phyloP scores from a whole-genome alignment of 805 yeast species.

The Cyberlindnera euphorbiae region DNA sequence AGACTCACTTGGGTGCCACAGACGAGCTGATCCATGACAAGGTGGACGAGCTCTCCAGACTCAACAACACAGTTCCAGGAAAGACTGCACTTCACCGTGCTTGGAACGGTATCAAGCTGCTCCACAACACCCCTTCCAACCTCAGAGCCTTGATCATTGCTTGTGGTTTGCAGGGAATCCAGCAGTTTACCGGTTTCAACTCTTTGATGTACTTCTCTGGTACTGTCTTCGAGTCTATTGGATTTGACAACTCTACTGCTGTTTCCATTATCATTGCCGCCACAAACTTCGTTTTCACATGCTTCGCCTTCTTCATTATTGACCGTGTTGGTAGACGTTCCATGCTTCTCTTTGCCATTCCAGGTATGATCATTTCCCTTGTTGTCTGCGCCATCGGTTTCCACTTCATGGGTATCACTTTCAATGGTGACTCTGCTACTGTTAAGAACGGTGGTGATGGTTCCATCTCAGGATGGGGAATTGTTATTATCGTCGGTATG shows the following conservation, averaged over 20 bases:
- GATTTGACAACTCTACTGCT: constrained; percentile 86
- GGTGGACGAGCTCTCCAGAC: constrained; percentile 56
- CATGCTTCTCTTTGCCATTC: constrained; percentile 73
- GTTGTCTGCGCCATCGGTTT: constrained; percentile 85
- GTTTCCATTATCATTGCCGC: constrained; percentile 92
- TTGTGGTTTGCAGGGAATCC: constrained; percentile 93
- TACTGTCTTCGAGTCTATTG: constrained; percentile 87
- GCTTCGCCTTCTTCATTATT: constrained; percentile 79
- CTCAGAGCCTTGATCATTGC: constrained; percentile 85
- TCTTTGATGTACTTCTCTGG: constrained; percentile 93
- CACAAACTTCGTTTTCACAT: constrained; percentile 86
- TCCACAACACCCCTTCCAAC: constrained; percentile 71
- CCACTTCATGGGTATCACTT: constrained; percentile 70
- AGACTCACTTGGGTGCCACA: constrained; percentile 59
- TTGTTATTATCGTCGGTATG: constrained; percentile 80
- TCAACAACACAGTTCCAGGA: constrained; percentile 45
- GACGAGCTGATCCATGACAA: constrained; percentile 61
- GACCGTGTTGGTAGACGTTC: constrained; percentile 86
- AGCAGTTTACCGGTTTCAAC: constrained; percentile 95
- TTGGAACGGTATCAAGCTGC: constrained; percentile 55
- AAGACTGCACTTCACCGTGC: constrained; percentile 42
- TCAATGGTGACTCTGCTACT: constrained; percentile 54
- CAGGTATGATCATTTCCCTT: constrained; percentile 76
- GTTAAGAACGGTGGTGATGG: constrained; percentile 29
- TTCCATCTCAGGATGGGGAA: constrained; percentile 82